phyloP scores from a whole-genome alignment of 345 rosid species.

The Moringa oleifera region DNA sequence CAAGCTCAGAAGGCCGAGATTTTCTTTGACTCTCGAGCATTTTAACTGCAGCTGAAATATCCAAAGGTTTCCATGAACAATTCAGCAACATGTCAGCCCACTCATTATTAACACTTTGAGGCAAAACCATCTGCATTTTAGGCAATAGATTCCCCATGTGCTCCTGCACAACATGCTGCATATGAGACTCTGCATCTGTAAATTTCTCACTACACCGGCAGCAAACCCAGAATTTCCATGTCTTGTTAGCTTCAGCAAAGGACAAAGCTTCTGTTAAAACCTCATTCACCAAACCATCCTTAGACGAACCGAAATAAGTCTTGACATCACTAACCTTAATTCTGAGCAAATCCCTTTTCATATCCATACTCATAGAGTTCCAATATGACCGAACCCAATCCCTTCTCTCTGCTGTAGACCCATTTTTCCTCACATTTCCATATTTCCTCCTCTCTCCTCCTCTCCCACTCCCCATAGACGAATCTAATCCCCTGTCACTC shows the following conservation, averaged over 20 bases:
- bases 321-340: conserved; percentile 57
- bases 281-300: conserved; percentile 51
- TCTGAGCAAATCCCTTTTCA: conserved; percentile 57
- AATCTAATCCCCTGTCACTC: conserved; percentile 43
- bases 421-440: conserved; percentile 49
- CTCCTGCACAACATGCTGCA: conserved; percentile 75
- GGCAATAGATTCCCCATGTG: conserved; percentile 74
- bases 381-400: conserved; percentile 64
- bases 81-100: conserved; percentile 71
- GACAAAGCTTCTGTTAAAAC: conserved; percentile 59
- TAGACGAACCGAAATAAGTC: conserved; percentile 49
- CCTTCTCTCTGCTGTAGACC: conserved; percentile 53
- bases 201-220: conserved; percentile 62
- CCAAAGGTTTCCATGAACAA: conserved; percentile 83
- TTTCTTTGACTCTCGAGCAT: conserved; percentile 48
- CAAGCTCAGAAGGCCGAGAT: conserved; percentile 33
- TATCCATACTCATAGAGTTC: conserved; percentile 54
- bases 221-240: conserved; percentile 83
- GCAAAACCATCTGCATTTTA: conserved; percentile 70
- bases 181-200: conserved; percentile 54
- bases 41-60: conserved; percentile 54
- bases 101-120: conserved; percentile 57
- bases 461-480: conserved; percentile 39
- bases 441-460: conserved; percentile 70
- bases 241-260: conserved; percentile 50